Base-by-base conservation (phyloP, 164 flowering plant species). In the Stephania cephalantha region DNA sequence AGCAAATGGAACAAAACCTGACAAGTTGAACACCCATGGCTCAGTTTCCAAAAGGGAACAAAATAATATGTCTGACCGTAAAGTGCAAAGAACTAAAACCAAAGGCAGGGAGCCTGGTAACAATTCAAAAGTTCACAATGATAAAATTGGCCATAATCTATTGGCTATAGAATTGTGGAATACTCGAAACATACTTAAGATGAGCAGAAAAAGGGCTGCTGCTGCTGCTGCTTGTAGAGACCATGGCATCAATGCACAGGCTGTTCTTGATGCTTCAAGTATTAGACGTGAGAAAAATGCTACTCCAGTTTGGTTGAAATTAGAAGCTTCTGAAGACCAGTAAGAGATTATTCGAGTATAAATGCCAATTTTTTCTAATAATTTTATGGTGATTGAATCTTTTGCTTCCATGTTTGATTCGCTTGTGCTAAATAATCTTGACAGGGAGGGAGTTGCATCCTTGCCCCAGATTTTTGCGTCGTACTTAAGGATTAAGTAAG, bases 251-350 rank as follows among this genome's bases (percentile, higher is more conserved):
- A 80, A 90, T 10, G 78, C 87, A 22, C 93, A 90, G 80, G 80
- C 77, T 53, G 73, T 93, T 83, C 77, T 90, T 42, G 88, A 86
- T 86, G 89, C 88, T 70, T 18, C 13, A 48, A 42, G 78, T 83
- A 48, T 76, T 77, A 20, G 90, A 81, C 1, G 80, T 71, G 68
- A 22, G 78, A 85, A 53, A 81, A 85, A 81, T 84, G 87, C 74
- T 46, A 77, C 42, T 81, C 95, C 97, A 46, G 81, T 96, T 82
- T 96, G 99, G 98, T 94, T 92, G 81, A 87, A 93, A 0, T 77
- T 96, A 29, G 85, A 90, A 78, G 91, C 97, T 70, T 85, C 94
- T 45, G 87, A 88, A 70, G 89, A 94, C 73, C 91, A 86, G 99
- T 96, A 82, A 87, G 96, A 75, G 78, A 55, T 69, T 72, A 25